A percentile compares a stretch with the other conserved stretches of the same genome.
Conservation (phyloP, 2,329 filamentous ascomycete species). For the Aspergillus felis region DNA sequence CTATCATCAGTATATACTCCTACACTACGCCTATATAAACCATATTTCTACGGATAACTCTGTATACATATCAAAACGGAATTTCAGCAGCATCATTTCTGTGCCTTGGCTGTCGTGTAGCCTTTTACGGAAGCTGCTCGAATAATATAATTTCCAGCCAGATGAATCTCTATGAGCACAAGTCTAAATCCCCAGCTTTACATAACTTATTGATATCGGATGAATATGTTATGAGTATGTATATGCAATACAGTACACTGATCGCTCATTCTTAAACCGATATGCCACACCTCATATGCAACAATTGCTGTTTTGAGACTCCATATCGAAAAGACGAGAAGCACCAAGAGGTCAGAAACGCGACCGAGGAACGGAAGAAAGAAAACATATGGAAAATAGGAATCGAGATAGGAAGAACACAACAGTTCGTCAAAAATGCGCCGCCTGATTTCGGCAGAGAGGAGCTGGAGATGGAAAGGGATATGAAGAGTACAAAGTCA, state of each 20-base stretch:
- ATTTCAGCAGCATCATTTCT: not conserved
- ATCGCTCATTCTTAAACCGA: conserved; percentile 1
- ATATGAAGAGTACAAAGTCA: not conserved
- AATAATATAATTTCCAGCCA: not conserved
- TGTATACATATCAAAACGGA: not conserved
- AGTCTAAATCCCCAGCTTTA: not conserved
- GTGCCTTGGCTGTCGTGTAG: not conserved
- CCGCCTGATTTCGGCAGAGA: not conserved
- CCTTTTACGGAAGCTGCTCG: not conserved
- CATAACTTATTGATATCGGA: not conserved
- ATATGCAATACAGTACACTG: conserved; percentile 18
- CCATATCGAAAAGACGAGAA: not conserved
- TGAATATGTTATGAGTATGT: conserved; percentile 9
- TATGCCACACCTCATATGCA: conserved; percentile 8
- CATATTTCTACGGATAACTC: conserved; percentile 45
- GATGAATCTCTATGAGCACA: not conserved
- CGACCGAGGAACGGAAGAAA: not conserved
- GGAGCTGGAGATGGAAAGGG: not conserved
- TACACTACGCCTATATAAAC: conserved; percentile 27
- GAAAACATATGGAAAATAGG: not conserved
- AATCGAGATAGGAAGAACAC: not conserved
- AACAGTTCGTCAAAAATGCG: not conserved
- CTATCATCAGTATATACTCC: conserved; percentile 1
- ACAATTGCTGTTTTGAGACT: not conserved
- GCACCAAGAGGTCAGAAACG: not conserved